Conservation (phyloP, 1,284 basidiomycete genomes). For the Cryptococcus sp. region DNA sequence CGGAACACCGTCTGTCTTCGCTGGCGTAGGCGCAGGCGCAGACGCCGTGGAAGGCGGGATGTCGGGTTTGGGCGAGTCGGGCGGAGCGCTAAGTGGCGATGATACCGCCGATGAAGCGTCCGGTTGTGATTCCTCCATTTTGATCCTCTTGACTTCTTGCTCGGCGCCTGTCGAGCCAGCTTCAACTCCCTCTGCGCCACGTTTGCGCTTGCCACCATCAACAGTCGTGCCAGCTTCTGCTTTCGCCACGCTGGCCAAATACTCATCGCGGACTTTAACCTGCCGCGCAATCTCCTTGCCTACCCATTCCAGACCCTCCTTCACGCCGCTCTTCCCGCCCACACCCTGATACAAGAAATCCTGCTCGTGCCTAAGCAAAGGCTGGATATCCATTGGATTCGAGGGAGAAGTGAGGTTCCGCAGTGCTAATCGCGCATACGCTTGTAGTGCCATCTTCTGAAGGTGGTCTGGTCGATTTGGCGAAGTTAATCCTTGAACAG, state of each 20-base stretch:
- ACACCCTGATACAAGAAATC: slow-evolving; percentile 43
- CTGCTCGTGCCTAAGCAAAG: slow-evolving; percentile 33
- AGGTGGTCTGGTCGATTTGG: slow-evolving; percentile 3
- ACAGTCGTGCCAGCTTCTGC: not conserved
- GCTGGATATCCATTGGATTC: slow-evolving; percentile 42
- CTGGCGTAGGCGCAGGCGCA: not conserved
- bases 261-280: slow-evolving; percentile 1
- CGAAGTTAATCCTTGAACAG: slow-evolving; percentile 4
- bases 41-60: not conserved
- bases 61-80: slow-evolving; percentile 8
- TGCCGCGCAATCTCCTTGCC: slow-evolving; percentile 29
- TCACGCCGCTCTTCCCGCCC: slow-evolving; percentile 36
- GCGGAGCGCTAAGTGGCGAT: slow-evolving; percentile 19
- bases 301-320: slow-evolving; percentile 35
- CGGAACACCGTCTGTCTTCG: not conserved
- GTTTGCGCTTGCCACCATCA: slow-evolving; percentile 1
- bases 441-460: slow-evolving; percentile 10
- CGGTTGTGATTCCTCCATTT: slow-evolving; percentile 1
- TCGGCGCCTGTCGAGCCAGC: not conserved
- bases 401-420: slow-evolving; percentile 26
- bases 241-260: slow-evolving; percentile 2
- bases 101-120: slow-evolving; percentile 14
- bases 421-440: slow-evolving; percentile 34
- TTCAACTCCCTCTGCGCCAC: not conserved
- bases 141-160: slow-evolving; percentile 9